These are phyloP conservation scores for Sphaceloma murrayae DNA, from an alignment of 2,329 filamentous ascomycete genomes.

Conservation along the genomic window DNA sequence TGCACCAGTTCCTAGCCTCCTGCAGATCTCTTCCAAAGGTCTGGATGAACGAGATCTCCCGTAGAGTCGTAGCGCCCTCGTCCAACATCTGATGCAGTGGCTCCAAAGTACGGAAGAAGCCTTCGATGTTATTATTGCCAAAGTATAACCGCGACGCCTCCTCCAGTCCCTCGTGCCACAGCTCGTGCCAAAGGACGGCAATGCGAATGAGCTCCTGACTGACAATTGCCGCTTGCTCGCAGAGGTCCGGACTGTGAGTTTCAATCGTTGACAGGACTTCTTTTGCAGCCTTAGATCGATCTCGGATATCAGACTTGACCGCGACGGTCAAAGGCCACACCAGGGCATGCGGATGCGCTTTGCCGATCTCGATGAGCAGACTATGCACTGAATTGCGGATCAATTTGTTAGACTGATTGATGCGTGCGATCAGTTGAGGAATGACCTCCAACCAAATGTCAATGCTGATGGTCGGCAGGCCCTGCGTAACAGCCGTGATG, in stretches of 20 bases:
- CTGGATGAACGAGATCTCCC: conserved; percentile 95
- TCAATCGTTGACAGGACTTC: conserved; percentile 98
- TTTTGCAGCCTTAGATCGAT: conserved; percentile 76
- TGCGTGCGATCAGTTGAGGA: conserved; percentile 90
- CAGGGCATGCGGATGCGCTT: conserved; percentile 87
- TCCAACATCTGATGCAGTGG: conserved; percentile 79
- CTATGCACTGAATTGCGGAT: conserved; percentile 89
- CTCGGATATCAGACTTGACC: conserved; percentile 86
- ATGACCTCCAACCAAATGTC: conserved; percentile 99
- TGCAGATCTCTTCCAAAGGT: conserved; percentile 92
- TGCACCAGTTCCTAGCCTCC: conserved; percentile 93
- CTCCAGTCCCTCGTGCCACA: conserved; percentile 96
- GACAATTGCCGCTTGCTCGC: conserved; percentile 90
- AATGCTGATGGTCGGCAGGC: conserved; percentile 82
- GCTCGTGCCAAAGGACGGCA: conserved; percentile 94
- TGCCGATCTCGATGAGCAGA: conserved; percentile 81
- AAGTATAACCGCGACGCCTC: conserved; percentile 96
- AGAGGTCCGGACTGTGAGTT: conserved; percentile 81
- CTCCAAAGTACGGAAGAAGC: conserved; percentile 86
- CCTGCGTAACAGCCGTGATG: conserved; percentile 77
- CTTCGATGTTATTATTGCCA: conserved; percentile 92
- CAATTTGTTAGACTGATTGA: conserved; percentile 86
- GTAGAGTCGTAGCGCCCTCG: conserved; percentile 73
- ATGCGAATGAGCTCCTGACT: conserved; percentile 96
- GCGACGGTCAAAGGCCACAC: conserved; percentile 96